Evolutionary conservation across 257 asterid species (phyloP), one percentile per base, ranked within the genome.

Genomic region (Solanum dulcamara): DNA sequence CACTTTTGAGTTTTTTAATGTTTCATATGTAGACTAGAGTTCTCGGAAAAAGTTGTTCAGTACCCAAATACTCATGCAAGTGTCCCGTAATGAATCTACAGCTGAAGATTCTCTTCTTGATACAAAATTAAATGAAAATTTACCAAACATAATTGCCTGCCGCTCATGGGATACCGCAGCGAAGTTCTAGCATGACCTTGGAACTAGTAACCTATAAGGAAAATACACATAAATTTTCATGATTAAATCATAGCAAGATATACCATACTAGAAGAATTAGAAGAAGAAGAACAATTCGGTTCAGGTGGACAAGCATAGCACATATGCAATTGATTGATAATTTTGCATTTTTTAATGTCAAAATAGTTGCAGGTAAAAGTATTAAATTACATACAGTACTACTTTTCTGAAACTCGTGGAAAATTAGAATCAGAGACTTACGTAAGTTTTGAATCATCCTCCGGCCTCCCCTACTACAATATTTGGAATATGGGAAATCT

Each of bases 391-490:
- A n/a, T n/a, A n/a, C n/a, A n/a, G n/a, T n/a, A 1, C 18, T 13
- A 4, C 6, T 46, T 46, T 46, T 46, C 53, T 13, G 6, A 14
- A 44, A 46, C 53, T 1, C 2, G 0, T 0, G 6, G 18, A 46
- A 46, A 46, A 0, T 46, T 10, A 44, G 26, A 20, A 32, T 14
- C 20, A 62, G 22, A 35, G 42, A 68, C 48, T 8, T 68, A 33
- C 79, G 0, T 4, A 7, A 6, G 40, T 28, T 0, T 11, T 28
- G 38, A 28, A 28, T 28, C 0, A 1, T 14, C 10, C 22, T 66
- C n/a, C 13, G 6, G 0, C 26, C 2, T 4, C 37, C 3, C 26
- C 2, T 4, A 71, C 3, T 3, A 4, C 0, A 22, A 71, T 71
- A 0, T 2, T 0, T 71, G 51, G 32, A 10, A 37, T 71, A 37